phyloP scores from a whole-genome alignment of 2,329 filamentous ascomycete genomes.

The Alternaria alternata region DNA sequence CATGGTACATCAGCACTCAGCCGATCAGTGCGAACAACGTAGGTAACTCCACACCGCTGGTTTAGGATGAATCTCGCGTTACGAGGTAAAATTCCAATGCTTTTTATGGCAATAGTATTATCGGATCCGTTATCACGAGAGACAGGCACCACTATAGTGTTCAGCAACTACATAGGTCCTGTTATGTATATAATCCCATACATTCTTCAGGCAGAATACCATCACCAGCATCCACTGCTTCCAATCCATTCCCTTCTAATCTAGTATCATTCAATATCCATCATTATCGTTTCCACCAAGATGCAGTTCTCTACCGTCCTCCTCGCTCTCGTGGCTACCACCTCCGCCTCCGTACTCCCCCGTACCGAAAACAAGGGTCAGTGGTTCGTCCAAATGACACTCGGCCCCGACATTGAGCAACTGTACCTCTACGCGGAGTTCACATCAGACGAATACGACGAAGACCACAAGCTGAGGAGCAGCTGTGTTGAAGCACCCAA shows the following conservation, averaged over 20 bases:
- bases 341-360: not conserved
- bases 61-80: not conserved
- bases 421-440: too few species aligned
- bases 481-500: not conserved
- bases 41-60: not conserved
- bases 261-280: not conserved
- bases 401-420: not conserved
- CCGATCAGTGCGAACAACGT: not conserved
- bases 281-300: not conserved
- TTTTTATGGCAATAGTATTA: not conserved
- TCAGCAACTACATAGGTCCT: not conserved
- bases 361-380: not conserved
- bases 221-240: not conserved
- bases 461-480: not conserved
- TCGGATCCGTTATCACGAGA: slow-evolving; percentile 1
- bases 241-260: not conserved
- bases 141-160: not conserved
- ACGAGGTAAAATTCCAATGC: not conserved
- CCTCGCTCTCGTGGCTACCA: slow-evolving; percentile 1
- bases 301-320: slow-evolving; percentile 1
- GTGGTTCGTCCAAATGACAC: not conserved
- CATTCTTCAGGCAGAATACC: not conserved
- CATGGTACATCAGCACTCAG: not conserved
- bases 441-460: not conserved
- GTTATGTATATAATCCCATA: not conserved